Conservation (phyloP, 441 rosid species). For the Bruguiera hainesii region DNA sequence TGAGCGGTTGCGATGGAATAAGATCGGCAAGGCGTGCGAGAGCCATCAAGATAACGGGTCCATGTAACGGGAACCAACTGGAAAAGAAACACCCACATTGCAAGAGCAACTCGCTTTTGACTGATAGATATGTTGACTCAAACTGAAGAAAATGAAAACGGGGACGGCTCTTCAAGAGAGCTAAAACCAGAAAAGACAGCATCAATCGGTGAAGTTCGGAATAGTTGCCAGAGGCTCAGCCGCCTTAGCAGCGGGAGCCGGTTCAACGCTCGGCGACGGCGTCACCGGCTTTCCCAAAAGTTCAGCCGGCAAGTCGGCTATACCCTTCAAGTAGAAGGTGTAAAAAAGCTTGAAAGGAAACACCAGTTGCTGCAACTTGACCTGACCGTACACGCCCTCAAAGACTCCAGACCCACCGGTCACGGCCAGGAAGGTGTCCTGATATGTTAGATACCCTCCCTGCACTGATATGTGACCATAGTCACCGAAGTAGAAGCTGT, state of each 20-base stretch:
- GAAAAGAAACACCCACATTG: no score
- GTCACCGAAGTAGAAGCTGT: conserved; percentile 74
- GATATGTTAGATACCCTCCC: conserved; percentile 65
- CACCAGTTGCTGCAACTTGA: conserved; percentile 58
- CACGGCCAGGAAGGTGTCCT: conserved; percentile 61
- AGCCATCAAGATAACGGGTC: no score
- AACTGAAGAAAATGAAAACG: not conserved
- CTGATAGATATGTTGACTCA: no score
- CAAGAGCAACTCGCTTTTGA: no score
- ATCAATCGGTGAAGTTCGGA: conserved; percentile 45
- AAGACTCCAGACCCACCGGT: conserved; percentile 66
- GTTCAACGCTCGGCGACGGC: conserved; percentile 49
- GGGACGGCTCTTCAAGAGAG: not conserved
- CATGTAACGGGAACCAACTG: no score
- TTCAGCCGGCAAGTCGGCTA: conserved; percentile 52
- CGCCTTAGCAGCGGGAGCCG: conserved; percentile 54
- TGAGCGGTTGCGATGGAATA: no score
- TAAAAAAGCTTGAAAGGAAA: conserved; percentile 74
- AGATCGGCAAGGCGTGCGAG: no score
- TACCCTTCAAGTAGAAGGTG: conserved; percentile 64
- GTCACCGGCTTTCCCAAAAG: conserved; percentile 49
- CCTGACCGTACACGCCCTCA: conserved; percentile 55
- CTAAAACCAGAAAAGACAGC: not conserved
- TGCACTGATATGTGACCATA: conserved; percentile 72
- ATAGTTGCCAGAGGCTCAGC: conserved; percentile 43